phyloP scores from a whole-genome alignment of 2,329 filamentous ascomycete species.

The Microdochium nivale region DNA sequence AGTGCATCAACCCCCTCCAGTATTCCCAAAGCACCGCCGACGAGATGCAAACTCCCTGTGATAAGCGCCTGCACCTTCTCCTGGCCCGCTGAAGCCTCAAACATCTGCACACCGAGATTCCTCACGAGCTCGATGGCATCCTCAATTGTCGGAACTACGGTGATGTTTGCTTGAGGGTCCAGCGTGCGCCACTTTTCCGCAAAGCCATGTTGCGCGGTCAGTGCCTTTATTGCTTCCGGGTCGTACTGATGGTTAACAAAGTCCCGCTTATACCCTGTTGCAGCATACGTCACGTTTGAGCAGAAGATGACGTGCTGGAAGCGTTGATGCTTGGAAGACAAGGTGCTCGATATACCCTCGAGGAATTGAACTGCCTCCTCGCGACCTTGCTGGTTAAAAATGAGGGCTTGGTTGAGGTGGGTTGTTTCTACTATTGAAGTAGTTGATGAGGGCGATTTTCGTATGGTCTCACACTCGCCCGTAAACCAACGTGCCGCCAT shows the following conservation, averaged over 20 bases:
- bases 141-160: conserved; percentile 43
- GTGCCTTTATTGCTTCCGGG: conserved; percentile 38
- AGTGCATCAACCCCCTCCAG: conserved; percentile 37
- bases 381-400: conserved; percentile 81
- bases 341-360: conserved; percentile 30
- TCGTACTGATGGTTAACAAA: conserved; percentile 48
- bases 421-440: background rate
- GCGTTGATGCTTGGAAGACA: conserved; percentile 18
- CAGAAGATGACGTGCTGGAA: conserved; percentile 78
- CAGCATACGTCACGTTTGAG: conserved; percentile 57
- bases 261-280: conserved; percentile 44
- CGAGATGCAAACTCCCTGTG: conserved; percentile 56
- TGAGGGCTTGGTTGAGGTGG: conserved; percentile 41
- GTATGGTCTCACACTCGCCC: conserved; percentile 24
- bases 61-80: conserved; percentile 37
- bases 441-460: background rate
- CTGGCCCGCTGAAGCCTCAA: conserved; percentile 17
- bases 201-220: conserved; percentile 44
- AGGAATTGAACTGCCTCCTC: conserved; percentile 45
- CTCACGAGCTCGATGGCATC: conserved; percentile 42
- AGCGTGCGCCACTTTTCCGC: conserved; percentile 40
- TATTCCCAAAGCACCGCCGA: conserved; percentile 44
- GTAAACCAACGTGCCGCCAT: conserved; percentile 79
- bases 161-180: conserved; percentile 35
- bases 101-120: conserved; percentile 19